A percentile compares a stretch with the other conserved stretches of the same genome.
Conservation (phyloP, 768 basidiomycete species). For the Tulasnella sp. region DNA sequence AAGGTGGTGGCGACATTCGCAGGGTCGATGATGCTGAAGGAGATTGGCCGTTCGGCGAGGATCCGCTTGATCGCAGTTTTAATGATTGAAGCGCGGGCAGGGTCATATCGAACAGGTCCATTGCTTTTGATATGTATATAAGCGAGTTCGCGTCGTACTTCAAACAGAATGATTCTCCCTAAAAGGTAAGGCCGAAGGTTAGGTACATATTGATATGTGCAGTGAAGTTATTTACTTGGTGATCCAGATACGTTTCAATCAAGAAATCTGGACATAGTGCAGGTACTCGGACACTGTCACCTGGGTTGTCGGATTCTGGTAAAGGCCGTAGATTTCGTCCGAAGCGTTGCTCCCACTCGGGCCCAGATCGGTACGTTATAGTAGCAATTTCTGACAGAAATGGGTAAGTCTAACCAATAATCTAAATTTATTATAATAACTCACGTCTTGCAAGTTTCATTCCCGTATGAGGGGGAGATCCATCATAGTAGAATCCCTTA, state of each 20-base stretch:
- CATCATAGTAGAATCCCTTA: constrained; percentile 93
- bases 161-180: constrained; percentile 94
- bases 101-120: constrained; percentile 98
- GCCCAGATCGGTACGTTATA: constrained; percentile 96
- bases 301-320: constrained; percentile 26
- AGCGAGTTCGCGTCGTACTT: constrained; percentile 99
- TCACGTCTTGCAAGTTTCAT: constrained; percentile 97
- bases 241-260: constrained; percentile 97
- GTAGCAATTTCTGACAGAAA: constrained; percentile 77
- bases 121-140: constrained; percentile 97
- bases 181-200: constrained; percentile 16
- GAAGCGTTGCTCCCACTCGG: constrained; percentile 98
- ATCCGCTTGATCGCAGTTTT: constrained; percentile 32
- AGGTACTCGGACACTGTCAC: constrained; percentile 20
- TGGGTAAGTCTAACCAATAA: background rate
- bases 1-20: constrained; percentile 35
- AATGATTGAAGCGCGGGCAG: constrained; percentile 57
- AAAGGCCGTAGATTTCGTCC: constrained; percentile 53
- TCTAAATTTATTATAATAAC: constrained; percentile 25
- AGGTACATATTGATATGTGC: background rate
- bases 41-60: too few relatives aligned
- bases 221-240: constrained; percentile 37
- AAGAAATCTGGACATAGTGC: constrained; percentile 89
- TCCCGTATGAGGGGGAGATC: constrained; percentile 88
- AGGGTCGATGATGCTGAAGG: constrained; percentile 18